A percentile compares a stretch with the other conserved stretches of the same genome.
These are phyloP conservation scores for Bremia lactucae DNA, from an alignment of 352 stramenopile species.

Conservation along the genomic window DNA sequence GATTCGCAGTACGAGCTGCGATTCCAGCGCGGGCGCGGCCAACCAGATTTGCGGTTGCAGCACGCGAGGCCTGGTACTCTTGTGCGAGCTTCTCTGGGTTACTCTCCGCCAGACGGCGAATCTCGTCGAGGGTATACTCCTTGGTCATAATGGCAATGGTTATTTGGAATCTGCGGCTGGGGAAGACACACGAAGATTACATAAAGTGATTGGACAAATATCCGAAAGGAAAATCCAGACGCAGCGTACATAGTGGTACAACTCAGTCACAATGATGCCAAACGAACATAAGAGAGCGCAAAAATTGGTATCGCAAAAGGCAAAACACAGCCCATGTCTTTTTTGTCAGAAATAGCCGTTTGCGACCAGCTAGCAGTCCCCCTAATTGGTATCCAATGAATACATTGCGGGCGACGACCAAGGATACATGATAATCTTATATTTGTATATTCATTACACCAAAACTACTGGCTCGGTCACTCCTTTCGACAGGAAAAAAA, in stretches of 20 bases:
- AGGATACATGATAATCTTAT: no score
- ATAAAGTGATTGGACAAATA: background rate
- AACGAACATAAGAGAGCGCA: no score
- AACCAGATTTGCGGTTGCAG: conserved; percentile 54
- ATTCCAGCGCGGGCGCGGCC: conserved; percentile 52
- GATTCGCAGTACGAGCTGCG: conserved; percentile 39
- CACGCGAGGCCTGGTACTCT: conserved; percentile 59
- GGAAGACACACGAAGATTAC: background rate
- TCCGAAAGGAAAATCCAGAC: background rate
- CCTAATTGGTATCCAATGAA: no score
- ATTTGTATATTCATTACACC: no score
- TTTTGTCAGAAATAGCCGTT: no score
- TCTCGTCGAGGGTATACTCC: conserved; percentile 74
- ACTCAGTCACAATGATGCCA: no score
- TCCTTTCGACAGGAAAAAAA: no score
- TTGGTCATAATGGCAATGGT: conserved; percentile 34
- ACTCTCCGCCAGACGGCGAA: conserved; percentile 61
- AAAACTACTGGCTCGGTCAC: no score
- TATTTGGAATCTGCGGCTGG: background rate
- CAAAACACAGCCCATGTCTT: no score
- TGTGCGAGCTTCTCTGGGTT: conserved; percentile 60
- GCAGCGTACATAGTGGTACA: background rate
- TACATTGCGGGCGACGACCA: no score
- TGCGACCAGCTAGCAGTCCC: no score
- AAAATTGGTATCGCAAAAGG: no score